Conservation (phyloP, 2,329 filamentous ascomycete genomes). For the Fusarium subglutinans region DNA sequence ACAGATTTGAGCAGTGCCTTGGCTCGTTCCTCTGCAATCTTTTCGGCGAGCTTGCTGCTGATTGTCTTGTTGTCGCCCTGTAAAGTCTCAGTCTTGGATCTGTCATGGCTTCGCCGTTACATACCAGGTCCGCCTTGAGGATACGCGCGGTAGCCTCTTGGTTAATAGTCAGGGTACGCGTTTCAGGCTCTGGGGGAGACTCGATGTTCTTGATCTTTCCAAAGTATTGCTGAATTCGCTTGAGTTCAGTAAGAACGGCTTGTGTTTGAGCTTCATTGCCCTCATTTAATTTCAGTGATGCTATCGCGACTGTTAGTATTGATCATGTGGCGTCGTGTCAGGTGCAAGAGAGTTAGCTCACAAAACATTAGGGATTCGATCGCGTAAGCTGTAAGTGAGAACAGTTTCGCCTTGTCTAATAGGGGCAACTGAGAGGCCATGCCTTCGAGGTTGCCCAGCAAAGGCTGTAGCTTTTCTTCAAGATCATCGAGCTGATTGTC, state of each 20-base stretch:
- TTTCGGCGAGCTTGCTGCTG: constrained; percentile 62
- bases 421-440: constrained; percentile 83
- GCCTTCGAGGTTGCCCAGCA: constrained; percentile 73
- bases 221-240: constrained; percentile 89
- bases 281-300: constrained; percentile 76
- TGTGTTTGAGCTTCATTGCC: constrained; percentile 85
- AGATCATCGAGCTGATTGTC: constrained; percentile 83
- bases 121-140: constrained; percentile 81
- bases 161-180: constrained; percentile 67
- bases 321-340: neutral
- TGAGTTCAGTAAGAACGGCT: constrained; percentile 85
- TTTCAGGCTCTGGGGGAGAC: constrained; percentile 56
- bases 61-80: constrained; percentile 63
- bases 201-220: constrained; percentile 87
- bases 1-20: constrained; percentile 60
- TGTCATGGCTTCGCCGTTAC: constrained; percentile 36
- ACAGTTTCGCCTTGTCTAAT: constrained; percentile 94
- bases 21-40: constrained; percentile 65
- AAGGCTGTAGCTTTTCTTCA: constrained; percentile 76
- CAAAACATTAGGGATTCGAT: constrained; percentile 92
- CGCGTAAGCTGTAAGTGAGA: constrained; percentile 86
- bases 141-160: constrained; percentile 83
- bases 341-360: constrained; percentile 47
- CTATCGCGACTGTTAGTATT: constrained; percentile 45
- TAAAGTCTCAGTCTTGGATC: constrained; percentile 20